These are phyloP conservation scores for Hyaloscypha variabilis DNA, from an alignment of 495 filamentous ascomycete species.

Conservation along the genomic window DNA sequence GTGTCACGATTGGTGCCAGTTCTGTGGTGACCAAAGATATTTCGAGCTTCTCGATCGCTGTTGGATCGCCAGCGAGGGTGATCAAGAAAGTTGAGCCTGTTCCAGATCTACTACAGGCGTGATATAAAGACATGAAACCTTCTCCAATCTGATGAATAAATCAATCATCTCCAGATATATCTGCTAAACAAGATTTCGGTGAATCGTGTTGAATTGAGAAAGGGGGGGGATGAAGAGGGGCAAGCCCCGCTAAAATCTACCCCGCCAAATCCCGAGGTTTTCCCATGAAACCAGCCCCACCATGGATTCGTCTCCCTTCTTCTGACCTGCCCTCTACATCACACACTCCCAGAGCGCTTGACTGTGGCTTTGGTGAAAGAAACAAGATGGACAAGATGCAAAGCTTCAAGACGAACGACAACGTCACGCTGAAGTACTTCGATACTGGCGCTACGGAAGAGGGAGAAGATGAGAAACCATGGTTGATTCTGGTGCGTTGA, in stretches of 20 bases:
- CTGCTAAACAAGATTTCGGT: no score
- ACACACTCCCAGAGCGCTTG: neutral
- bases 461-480: slow-evolving; percentile 11
- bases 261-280: slow-evolving; percentile 7
- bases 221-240: neutral
- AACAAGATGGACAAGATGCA: neutral
- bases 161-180: no score
- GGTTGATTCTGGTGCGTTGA: slow-evolving; percentile 28
- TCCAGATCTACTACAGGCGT: neutral
- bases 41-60: slow-evolving; percentile 41
- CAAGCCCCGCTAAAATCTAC: neutral
- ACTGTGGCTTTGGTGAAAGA: neutral
- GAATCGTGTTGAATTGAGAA: no score
- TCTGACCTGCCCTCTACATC: neutral
- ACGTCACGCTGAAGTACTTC: slow-evolving; percentile 19
- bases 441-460: slow-evolving; percentile 20
- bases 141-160: no score
- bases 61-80: slow-evolving; percentile 43
- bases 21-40: slow-evolving; percentile 79
- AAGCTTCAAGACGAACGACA: slow-evolving; percentile 6
- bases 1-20: slow-evolving; percentile 78
- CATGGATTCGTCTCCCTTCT: neutral
- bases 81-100: slow-evolving; percentile 42
- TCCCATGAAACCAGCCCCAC: slow-evolving; percentile 10
- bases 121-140: no score